phyloP scores from a whole-genome alignment of 768 basidiomycete species.

The Krasilnikovozyma curviuscula region DNA sequence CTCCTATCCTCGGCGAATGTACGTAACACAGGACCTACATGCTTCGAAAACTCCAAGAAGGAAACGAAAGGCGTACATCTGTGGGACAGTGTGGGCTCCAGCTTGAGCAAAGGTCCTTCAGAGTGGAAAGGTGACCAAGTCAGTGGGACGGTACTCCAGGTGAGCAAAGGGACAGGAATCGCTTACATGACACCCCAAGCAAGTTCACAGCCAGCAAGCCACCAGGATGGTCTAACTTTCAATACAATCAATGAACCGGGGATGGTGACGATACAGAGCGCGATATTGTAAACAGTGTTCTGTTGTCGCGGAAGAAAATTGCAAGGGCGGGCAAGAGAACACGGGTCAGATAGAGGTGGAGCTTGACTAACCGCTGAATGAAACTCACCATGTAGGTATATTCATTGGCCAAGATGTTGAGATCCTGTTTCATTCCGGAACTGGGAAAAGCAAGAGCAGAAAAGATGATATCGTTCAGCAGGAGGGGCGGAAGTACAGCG shows the following conservation, averaged over 20 bases:
- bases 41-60: neutral
- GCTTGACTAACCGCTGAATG: too few species aligned
- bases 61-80: neutral
- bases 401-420: too few species aligned
- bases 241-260: constrained; percentile 2
- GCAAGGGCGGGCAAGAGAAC: neutral
- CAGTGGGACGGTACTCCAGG: neutral
- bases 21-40: too few species aligned
- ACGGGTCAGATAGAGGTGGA: too few species aligned
- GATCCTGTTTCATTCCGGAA: too few species aligned
- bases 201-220: constrained; percentile 12
- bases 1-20: too few species aligned
- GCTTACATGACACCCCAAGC: neutral
- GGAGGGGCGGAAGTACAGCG: too few species aligned
- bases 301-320: neutral
- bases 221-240: constrained; percentile 6
- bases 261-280: neutral
- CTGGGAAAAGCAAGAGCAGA: too few species aligned
- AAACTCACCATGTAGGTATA: too few species aligned
- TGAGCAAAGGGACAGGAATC: neutral
- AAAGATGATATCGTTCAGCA: too few species aligned
- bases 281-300: neutral
- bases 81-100: neutral
- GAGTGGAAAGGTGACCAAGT: neutral
- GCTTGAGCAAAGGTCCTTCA: too few species aligned